These are phyloP conservation scores for Candida dendrica DNA, from an alignment of 805 yeast species.

Conservation along the genomic window DNA sequence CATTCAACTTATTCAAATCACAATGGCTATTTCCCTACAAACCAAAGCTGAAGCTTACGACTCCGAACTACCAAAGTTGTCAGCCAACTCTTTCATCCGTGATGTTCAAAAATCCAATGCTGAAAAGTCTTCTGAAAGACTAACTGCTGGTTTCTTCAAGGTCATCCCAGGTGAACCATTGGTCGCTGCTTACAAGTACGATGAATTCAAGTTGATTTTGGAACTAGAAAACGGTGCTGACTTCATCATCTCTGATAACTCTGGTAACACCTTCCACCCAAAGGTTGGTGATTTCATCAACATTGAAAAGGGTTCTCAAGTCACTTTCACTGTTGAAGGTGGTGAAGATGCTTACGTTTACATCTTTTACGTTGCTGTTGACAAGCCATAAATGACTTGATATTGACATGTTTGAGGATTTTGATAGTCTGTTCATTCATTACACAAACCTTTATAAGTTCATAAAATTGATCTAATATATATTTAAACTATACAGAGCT, in stretches of 20 bases:
- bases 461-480: no score
- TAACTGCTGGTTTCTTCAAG: slow-evolving; percentile 61
- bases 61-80: slow-evolving; percentile 52
- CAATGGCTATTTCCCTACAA: slow-evolving; percentile 48
- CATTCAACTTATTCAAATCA: no score
- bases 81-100: slow-evolving; percentile 60
- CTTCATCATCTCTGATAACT: slow-evolving; percentile 54
- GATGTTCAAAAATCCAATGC: slow-evolving; percentile 56
- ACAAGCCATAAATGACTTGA: neutral
- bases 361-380: slow-evolving; percentile 16
- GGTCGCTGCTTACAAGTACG: slow-evolving; percentile 53
- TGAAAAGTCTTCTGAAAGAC: slow-evolving; percentile 46
- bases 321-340: slow-evolving; percentile 55
- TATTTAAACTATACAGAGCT: no score
- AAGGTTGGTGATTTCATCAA: slow-evolving; percentile 62
- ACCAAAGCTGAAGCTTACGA: slow-evolving; percentile 48
- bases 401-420: no score
- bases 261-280: slow-evolving; percentile 50
- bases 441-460: no score
- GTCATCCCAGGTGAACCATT: slow-evolving; percentile 65
- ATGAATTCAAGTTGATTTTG: slow-evolving; percentile 63
- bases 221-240: slow-evolving; percentile 51
- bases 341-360: slow-evolving; percentile 49
- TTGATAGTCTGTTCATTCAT: no score
- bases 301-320: slow-evolving; percentile 61